phyloP scores from a whole-genome alignment of 2,329 filamentous ascomycete genomes.

The Apiospora sp. region DNA sequence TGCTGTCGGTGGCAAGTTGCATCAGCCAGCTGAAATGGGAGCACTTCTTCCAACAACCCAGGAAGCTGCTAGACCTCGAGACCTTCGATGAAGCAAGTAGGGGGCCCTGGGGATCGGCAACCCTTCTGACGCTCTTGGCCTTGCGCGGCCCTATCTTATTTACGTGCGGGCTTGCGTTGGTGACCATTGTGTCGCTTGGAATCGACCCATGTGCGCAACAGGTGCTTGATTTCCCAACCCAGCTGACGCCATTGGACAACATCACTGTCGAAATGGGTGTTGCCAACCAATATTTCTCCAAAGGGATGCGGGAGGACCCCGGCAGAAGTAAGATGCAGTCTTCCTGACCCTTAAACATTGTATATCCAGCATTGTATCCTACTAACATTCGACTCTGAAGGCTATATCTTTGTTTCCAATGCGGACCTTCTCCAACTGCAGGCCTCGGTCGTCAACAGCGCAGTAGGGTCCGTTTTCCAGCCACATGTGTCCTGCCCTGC shows the following conservation, averaged over 20 bases:
- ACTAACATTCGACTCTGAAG: background rate
- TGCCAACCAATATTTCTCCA: constrained; percentile 16
- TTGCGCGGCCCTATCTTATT: background rate
- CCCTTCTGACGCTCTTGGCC: background rate
- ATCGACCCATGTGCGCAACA: constrained; percentile 36
- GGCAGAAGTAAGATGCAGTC: background rate
- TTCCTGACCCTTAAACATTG: background rate
- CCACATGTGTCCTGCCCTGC: background rate
- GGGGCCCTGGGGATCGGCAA: constrained; percentile 35
- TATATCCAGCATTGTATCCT: background rate
- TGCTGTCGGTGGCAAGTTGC: constrained; percentile 33
- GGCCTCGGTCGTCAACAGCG: background rate
- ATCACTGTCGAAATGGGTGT: constrained; percentile 18
- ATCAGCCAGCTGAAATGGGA: constrained; percentile 37
- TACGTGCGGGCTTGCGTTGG: constrained; percentile 26
- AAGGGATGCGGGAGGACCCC: constrained; percentile 24
- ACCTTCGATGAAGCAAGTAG: constrained; percentile 36
- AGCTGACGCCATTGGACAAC: constrained; percentile 27
- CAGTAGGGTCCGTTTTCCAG: background rate
- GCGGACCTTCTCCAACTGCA: background rate
- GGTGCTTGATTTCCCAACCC: constrained; percentile 29
- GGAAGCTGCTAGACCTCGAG: constrained; percentile 32
- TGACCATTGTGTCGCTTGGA: constrained; percentile 33
- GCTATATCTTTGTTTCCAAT: background rate
- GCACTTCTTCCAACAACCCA: constrained; percentile 27